Base-by-base conservation (phyloP, 352 stramenopile genomes). In the Phytophthora sansomeana region DNA sequence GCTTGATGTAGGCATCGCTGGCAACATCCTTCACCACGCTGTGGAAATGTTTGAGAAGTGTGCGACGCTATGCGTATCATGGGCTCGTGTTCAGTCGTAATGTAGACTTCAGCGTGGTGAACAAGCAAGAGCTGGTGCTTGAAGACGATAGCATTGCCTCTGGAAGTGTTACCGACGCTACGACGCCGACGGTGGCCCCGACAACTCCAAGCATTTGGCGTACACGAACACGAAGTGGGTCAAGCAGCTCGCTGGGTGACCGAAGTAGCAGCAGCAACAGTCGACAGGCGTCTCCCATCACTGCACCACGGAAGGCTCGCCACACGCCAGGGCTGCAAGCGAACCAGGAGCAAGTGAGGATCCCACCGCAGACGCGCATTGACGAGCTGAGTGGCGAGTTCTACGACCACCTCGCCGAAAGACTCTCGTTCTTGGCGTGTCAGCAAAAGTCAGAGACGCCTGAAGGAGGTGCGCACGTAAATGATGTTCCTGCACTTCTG, bases 81-180 rank as follows among this genome's bases (percentile, higher is more conserved):
- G 87, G 87, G 0, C 80, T 96, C 32, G 61, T 93, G 7, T 96
- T 96, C 63, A 90, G 68, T 49, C 82, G 80, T 48, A 88, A 85
- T 39, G 62, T 76, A 13, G 80, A 85, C 41, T 93, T 93, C 49
- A 85, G 75, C 44, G 73, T 93, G 1, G 81, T 89, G 26, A 86
- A 90, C 55, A 91, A 91, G 49, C 65, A 84, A 24, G 74, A 88
- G 16, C 58, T 90, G 56, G 67, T 77, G 24, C 55, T 91, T 7
- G 72, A 86, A 24, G 50, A 76, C 39, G 76, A 70, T 3, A 63
- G 47, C 24, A 17, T 47, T 49, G 48, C 52, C 33, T 55, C 58
- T 38, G 36, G 57, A 44, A 58, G 54, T 43, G 42, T 19, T 19
- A 67, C 43, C 29, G 61, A 78, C 35, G 44, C 48, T 38, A 59